phyloP scores from a whole-genome alignment of 2,329 filamentous ascomycete genomes.

The Lecanosticta acicola region DNA sequence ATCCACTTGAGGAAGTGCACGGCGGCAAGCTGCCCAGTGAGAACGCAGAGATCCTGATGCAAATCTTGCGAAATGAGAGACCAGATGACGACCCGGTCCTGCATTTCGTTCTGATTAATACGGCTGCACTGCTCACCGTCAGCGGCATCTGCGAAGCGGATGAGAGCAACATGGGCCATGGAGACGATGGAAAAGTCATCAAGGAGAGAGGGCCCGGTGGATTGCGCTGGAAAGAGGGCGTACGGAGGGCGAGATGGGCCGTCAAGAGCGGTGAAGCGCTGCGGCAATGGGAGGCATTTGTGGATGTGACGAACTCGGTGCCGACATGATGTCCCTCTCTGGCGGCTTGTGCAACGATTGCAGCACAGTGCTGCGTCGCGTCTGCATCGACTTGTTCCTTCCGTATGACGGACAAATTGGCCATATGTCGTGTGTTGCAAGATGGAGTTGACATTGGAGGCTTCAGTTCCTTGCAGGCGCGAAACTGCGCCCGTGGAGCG shows the following conservation, averaged over 20 bases:
- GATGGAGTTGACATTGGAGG: not conserved
- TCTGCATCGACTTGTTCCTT: too few relatives aligned
- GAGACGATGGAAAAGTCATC: constrained; percentile 75
- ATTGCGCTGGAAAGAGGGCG: constrained; percentile 89
- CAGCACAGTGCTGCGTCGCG: too few relatives aligned
- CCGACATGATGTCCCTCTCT: not conserved
- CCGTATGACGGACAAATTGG: not conserved
- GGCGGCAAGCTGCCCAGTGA: constrained; percentile 79
- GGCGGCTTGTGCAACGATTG: not conserved
- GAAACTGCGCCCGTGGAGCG: not conserved
- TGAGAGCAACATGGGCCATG: constrained; percentile 68
- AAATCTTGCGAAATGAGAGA: constrained; percentile 68
- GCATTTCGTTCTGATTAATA: constrained; percentile 91
- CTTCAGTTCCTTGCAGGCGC: not conserved
- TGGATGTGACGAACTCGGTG: constrained; percentile 65
- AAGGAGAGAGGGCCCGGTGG: constrained; percentile 78
- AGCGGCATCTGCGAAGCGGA: constrained; percentile 84
- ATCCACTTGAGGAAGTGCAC: constrained; percentile 71
- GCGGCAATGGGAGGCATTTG: constrained; percentile 75
- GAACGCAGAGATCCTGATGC: constrained; percentile 78
- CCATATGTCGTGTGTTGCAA: not conserved
- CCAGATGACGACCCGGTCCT: constrained; percentile 74
- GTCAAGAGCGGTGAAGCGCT: constrained; percentile 82
- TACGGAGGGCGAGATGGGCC: constrained; percentile 80
- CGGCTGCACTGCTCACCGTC: constrained; percentile 78